A percentile compares a stretch with the other conserved stretches of the same genome.
Evolutionary conservation across 2,329 filamentous ascomycete genomes (phyloP).

Genomic region (Verticillium alfalfae): DNA sequence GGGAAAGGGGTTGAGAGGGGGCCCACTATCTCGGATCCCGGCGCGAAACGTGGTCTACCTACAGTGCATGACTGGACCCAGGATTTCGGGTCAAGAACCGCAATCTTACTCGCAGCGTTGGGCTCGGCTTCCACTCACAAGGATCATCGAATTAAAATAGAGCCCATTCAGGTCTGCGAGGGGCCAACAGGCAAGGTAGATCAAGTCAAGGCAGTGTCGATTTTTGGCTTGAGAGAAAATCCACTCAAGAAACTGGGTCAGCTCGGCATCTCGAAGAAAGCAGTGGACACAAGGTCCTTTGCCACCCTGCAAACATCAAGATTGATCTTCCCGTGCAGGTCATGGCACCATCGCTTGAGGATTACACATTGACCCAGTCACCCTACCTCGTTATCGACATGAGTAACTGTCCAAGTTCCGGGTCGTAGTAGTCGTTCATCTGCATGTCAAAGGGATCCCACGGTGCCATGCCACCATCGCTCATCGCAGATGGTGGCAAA

Average conservation of each 20-base stretch:
- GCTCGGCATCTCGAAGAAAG: too few species aligned
- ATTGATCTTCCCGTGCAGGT: too few species aligned
- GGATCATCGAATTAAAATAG: neutral
- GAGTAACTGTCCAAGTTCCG: constrained; percentile 1
- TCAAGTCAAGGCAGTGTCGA: too few species aligned
- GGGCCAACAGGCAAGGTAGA: too few species aligned
- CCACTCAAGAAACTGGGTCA: too few species aligned
- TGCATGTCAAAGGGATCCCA: constrained; percentile 5
- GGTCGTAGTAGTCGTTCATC: constrained; percentile 1
- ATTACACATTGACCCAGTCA: too few species aligned
- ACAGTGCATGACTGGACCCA: neutral
- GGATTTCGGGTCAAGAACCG: neutral
- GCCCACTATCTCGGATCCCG: neutral
- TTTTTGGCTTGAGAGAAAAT: too few species aligned
- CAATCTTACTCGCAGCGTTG: neutral
- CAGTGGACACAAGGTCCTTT: too few species aligned
- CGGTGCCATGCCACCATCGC: neutral
- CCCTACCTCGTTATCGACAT: neutral
- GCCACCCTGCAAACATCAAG: too few species aligned
- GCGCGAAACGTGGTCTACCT: neutral
- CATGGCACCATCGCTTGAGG: too few species aligned
- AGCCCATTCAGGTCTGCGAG: neutral
- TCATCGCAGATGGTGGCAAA: neutral
- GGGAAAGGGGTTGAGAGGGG: neutral
- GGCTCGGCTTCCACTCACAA: neutral